phyloP scores from a whole-genome alignment of 495 filamentous ascomycete species.

The Sporormia fimetaria region DNA sequence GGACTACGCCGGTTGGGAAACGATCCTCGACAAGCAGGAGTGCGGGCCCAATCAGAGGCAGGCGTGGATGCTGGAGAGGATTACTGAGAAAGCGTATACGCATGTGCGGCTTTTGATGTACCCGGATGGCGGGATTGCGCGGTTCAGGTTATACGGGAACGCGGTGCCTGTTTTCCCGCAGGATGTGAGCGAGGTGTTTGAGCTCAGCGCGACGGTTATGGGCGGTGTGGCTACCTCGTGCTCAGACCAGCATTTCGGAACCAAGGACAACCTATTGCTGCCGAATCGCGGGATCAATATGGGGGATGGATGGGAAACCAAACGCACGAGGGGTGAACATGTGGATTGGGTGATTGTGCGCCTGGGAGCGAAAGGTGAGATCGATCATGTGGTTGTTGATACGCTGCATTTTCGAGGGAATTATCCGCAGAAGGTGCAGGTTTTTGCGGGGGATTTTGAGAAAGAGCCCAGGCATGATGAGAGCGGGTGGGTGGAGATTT shows the following conservation, averaged over 20 bases:
- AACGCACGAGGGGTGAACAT: slow-evolving; percentile 64
- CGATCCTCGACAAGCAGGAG: slow-evolving; percentile 55
- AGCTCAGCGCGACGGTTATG: slow-evolving; percentile 71
- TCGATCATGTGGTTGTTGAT: slow-evolving; percentile 67
- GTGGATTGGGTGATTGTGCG: slow-evolving; percentile 76
- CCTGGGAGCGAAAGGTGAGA: slow-evolving; percentile 58
- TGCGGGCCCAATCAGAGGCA: slow-evolving; percentile 70
- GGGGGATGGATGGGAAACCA: slow-evolving; percentile 94
- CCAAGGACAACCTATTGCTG: slow-evolving; percentile 69
- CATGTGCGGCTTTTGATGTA: slow-evolving; percentile 84
- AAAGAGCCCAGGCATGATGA: slow-evolving; percentile 47
- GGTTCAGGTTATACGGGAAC: slow-evolving; percentile 71
- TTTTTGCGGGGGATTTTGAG: slow-evolving; percentile 52
- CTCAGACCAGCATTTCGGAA: slow-evolving; percentile 80
- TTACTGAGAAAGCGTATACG: slow-evolving; percentile 57
- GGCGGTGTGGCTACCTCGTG: slow-evolving; percentile 66
- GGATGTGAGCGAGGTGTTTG: slow-evolving; percentile 52
- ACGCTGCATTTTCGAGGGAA: slow-evolving; percentile 87
- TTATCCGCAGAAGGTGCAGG: slow-evolving; percentile 65
- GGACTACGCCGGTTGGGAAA: slow-evolving; percentile 54
- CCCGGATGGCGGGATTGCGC: slow-evolving; percentile 86
- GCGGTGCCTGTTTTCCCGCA: slow-evolving; percentile 61
- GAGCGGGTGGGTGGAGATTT: slow-evolving; percentile 57
- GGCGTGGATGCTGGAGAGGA: slow-evolving; percentile 57
- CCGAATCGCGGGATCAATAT: slow-evolving; percentile 82